Evolutionary conservation across 495 filamentous ascomycete genomes (phyloP).

Genomic region (Apodospora peruviana): DNA sequence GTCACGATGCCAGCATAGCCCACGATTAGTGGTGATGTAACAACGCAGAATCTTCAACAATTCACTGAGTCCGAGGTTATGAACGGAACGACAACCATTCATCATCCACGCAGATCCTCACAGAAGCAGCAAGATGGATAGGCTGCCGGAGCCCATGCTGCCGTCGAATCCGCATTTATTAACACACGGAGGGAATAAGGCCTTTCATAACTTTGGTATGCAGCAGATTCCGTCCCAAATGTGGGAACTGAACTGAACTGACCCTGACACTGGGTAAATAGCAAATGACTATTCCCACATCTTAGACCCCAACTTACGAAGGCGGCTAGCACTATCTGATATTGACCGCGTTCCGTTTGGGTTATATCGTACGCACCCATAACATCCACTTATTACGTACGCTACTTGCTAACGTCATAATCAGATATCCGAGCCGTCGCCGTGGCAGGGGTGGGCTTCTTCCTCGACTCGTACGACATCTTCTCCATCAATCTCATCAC

Average conservation of each 20-base stretch:
- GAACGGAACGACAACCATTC: no score
- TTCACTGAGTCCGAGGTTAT: no score
- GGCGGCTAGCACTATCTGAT: slow-evolving; percentile 67
- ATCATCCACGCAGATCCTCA: no score
- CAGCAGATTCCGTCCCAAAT: neutral
- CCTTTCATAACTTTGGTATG: slow-evolving; percentile 51
- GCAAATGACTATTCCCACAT: slow-evolving; percentile 49
- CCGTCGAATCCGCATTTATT: slow-evolving; percentile 18
- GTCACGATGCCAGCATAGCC: no score
- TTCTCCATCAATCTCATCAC: slow-evolving; percentile 74
- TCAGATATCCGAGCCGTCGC: slow-evolving; percentile 54
- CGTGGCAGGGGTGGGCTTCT: slow-evolving; percentile 82
- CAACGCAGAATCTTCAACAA: no score
- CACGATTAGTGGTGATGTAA: no score
- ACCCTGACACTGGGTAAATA: neutral
- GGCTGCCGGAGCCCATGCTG: slow-evolving; percentile 30
- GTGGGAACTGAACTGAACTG: neutral
- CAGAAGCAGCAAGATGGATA: slow-evolving; percentile 20
- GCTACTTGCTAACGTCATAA: no score
- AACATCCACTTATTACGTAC: neutral
- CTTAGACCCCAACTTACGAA: slow-evolving; percentile 65
- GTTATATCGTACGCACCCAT: slow-evolving; percentile 51
- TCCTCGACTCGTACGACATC: slow-evolving; percentile 74
- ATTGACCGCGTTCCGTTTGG: slow-evolving; percentile 78
- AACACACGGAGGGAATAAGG: slow-evolving; percentile 48